These are phyloP conservation scores for Auricularia heimuer DNA, from an alignment of 768 basidiomycete species.

Conservation along the genomic window DNA sequence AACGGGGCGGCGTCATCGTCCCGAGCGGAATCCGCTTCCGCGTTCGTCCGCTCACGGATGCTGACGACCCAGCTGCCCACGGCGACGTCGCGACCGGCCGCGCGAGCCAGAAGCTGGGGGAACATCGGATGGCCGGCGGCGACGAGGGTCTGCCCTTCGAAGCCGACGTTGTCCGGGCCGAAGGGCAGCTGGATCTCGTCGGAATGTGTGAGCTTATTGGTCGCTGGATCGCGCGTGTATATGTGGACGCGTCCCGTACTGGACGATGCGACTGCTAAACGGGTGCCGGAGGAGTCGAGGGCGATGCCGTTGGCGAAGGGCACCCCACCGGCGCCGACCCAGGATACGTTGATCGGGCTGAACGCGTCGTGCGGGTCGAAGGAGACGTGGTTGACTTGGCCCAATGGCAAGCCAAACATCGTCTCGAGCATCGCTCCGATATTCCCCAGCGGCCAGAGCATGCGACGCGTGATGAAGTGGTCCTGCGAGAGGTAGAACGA, in stretches of 20 bases:
- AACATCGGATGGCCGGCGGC: constrained; percentile 64
- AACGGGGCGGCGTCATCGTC: constrained; percentile 41
- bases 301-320: constrained; percentile 65
- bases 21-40: constrained; percentile 6
- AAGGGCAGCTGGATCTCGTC: constrained; percentile 44
- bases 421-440: constrained; percentile 47
- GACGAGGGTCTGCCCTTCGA: constrained; percentile 40
- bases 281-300: constrained; percentile 37
- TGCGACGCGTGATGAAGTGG: constrained; percentile 55
- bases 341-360: constrained; percentile 23
- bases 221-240: constrained; percentile 35
- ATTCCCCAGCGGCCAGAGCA: constrained; percentile 38
- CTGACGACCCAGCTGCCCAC: constrained; percentile 54
- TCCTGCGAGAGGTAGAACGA: constrained; percentile 70
- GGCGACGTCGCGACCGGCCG: constrained; percentile 28
- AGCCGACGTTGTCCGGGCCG: constrained; percentile 51
- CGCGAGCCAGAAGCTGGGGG: constrained; percentile 36
- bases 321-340: constrained; percentile 32
- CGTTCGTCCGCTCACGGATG: constrained; percentile 22
- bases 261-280: constrained; percentile 51
- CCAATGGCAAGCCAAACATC: constrained; percentile 43
- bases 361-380: constrained; percentile 13
- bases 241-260: constrained; percentile 37
- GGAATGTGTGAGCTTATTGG: constrained; percentile 32
- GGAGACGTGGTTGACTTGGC: constrained; percentile 47